Evolutionary conservation across 1,139 yeast genomes (phyloP), one percentile per base, ranked within the genome.

Genomic region (Hansenula sp.): DNA sequence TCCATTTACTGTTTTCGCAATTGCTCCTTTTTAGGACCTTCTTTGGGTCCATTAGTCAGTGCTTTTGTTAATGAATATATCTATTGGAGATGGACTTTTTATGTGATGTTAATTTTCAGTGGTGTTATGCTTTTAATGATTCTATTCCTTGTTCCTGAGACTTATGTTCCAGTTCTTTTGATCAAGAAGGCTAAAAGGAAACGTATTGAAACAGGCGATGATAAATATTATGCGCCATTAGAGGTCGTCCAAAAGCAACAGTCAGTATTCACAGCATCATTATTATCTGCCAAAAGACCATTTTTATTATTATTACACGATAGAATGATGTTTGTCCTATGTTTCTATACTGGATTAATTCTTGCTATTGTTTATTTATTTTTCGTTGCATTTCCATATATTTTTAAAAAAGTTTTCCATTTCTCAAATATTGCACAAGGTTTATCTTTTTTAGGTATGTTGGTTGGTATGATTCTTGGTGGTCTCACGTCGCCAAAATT

Each of bases 21-120:
- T 84, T 46, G 76, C 87, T 19, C 90, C 93, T 84, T 85, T 57
- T 65, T 83, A 12, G 95, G 93, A 1, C 94, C 94, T 0, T 77
- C 84, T 1, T 56, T 84, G 16, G 90, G 93, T 0, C 91, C 90
- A 7, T 60, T 85, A 9, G 74, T 83, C 8, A 78, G 81, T 49
- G 89, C 89, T 0, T 77, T 84, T 44, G 73, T 86, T 45, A 73
- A 76, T 44, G 72, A 72, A 6, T 65, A 70, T 46, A 67, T 75
- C 44, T 68, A 72, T 41, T 84, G 62, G 71, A 76, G 73, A 68
- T 77, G 76, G 91, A 77, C 66, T 8, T 80, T 62, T 41, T 77
- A 84, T 70, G 79, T 81, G 13, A 71, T 82, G 53, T 66, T 84
- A 66, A 86, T 88, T 4, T 80, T 82, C 61, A 79, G 85, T 9